Evolutionary conservation across 768 basidiomycete species (phyloP).

Genomic region (Lactarius deliciosus): DNA sequence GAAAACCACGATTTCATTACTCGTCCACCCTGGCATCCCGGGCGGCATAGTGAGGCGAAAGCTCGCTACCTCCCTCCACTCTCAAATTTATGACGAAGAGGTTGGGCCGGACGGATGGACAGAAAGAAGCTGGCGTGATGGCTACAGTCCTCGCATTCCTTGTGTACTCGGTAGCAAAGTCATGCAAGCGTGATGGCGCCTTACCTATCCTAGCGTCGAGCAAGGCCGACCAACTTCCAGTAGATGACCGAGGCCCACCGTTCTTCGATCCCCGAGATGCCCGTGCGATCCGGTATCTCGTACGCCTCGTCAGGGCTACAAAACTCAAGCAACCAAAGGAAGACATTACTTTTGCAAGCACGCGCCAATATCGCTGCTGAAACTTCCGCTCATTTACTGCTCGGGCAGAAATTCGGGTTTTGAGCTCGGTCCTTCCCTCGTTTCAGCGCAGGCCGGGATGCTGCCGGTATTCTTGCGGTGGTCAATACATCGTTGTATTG

Average conservation of each 20-base stretch:
- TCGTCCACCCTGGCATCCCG: constrained; percentile 50
- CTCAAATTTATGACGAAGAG: constrained; percentile 61
- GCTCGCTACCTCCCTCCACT: constrained; percentile 48
- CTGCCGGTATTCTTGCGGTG: too few relatives aligned
- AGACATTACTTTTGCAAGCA: constrained; percentile 65
- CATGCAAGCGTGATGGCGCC: constrained; percentile 46
- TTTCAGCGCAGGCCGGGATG: too few relatives aligned
- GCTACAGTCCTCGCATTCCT: constrained; percentile 72
- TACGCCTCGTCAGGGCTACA: constrained; percentile 75
- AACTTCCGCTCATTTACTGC: constrained; percentile 43
- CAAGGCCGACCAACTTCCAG: constrained; percentile 37
- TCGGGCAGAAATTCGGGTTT: constrained; percentile 63
- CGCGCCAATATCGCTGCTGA: constrained; percentile 61
- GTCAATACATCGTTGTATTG: not conserved
- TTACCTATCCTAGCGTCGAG: constrained; percentile 31
- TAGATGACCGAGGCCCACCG: constrained; percentile 49
- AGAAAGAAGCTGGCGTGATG: constrained; percentile 70
- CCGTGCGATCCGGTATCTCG: constrained; percentile 67
- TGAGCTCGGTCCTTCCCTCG: constrained; percentile 58
- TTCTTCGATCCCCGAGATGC: constrained; percentile 68
- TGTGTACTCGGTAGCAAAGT: constrained; percentile 50
- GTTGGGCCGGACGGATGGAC: constrained; percentile 49
- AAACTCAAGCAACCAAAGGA: constrained; percentile 90
- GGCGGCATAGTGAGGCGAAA: constrained; percentile 47
- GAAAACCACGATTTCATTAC: constrained; percentile 54